Conservation (phyloP, 257 asterid species). For the Capsicum rhomboideum region DNA sequence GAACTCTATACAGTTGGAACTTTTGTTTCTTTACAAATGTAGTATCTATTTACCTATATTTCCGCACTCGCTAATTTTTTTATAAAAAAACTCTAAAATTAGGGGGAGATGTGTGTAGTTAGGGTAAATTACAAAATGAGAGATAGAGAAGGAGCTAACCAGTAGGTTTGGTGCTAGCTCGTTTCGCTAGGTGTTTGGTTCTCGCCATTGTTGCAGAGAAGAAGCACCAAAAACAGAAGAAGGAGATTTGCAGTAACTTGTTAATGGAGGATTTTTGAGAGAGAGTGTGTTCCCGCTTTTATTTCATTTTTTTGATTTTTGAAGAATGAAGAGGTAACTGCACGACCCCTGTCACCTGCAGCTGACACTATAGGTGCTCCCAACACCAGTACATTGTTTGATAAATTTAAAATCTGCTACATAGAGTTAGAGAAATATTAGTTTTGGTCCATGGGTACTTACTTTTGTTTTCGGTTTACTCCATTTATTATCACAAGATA, state of each 20-base stretch:
- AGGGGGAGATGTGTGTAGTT: neutral
- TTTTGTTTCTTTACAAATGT: too few relatives aligned
- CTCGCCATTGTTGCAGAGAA: slow-evolving; percentile 46
- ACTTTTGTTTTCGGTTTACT: neutral
- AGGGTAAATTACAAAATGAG: neutral
- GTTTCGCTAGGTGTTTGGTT: slow-evolving; percentile 34
- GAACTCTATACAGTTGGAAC: neutral
- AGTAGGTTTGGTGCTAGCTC: neutral
- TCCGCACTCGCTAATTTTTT: neutral
- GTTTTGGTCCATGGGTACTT: neutral
- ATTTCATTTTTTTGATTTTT: neutral
- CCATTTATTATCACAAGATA: neutral
- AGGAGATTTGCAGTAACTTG: neutral
- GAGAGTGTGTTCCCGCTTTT: neutral
- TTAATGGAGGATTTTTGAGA: neutral
- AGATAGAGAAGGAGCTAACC: neutral
- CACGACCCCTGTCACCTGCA: neutral
- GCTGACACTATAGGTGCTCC: neutral
- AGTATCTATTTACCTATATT: neutral
- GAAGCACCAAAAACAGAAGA: neutral
- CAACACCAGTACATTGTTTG: neutral
- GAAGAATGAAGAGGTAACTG: neutral
- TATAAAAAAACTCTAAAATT: neutral
- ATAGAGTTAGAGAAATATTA: neutral
- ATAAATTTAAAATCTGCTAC: neutral